Base-by-base conservation (phyloP, 2,329 filamentous ascomycete species). In the Phialocephala subalpina region DNA sequence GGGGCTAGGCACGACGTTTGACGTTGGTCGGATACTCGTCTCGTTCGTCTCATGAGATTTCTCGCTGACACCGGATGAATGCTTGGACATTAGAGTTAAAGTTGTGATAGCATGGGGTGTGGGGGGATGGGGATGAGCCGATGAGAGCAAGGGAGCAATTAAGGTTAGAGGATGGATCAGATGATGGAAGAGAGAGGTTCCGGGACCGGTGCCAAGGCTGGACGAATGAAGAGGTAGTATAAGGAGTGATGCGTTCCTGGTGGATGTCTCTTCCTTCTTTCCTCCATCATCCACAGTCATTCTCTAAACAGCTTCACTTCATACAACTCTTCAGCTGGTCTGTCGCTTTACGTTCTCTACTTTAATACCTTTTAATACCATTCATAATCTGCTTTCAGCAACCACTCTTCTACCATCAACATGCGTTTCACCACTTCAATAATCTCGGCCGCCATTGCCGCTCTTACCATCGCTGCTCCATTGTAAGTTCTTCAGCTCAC, bases 361-460 rank as follows among this genome's bases (percentile, higher is more conserved):
- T 59, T 63, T 49, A 59, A 29, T 63, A 33, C 29, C 36, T 47
- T 63, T 63, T 63, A 52, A 53, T 58, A 58, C 38, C n/a, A 22
- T 63, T 38, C 6, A 42, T 59, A 40, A 35, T n/a, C 35, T 27
- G 36, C 53, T 63, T 47, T 52, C 53, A 63, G 38, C 55, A 58
- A 58, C 40, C 40, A 45, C 40, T 35, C 40, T 59, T 53, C 38
- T 38, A 58, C 55, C 33, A 59, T 63, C 62, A 63, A 29, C 33
- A 63, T 63, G 62, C 62, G 62, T 63, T 63, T 63, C 60, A 58
- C 62, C 42, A 56, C 62, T 25, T 63, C 62, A 56, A 59, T 63
- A 33, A 63, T 59, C 62, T 53, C 49, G 62, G 62, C 62, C 62
- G 35, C 20, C 53, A 55, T 59, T 55, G 56, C 56, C 62, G 25